These are phyloP conservation scores for Leccinum pellstonianum DNA, from an alignment of 768 basidiomycete species.

Conservation along the genomic window DNA sequence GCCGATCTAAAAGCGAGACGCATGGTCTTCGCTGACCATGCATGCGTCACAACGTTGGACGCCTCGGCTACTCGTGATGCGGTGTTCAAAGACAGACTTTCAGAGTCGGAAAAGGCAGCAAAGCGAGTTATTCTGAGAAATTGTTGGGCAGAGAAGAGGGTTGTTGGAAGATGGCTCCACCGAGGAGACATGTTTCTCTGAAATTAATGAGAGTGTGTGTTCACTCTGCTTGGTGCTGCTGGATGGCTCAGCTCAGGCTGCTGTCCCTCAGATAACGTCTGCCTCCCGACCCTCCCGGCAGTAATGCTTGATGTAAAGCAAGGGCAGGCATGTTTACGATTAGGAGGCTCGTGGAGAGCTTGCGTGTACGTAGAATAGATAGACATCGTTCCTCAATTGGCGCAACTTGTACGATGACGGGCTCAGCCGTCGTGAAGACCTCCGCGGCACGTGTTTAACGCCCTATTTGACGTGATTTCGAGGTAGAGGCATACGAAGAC, in stretches of 20 bases:
- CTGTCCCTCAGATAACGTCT: constrained; percentile 1
- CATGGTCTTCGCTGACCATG: constrained; percentile 39
- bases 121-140: constrained; percentile 29
- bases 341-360: constrained; percentile 5
- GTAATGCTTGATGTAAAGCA: not conserved
- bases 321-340: constrained; percentile 1
- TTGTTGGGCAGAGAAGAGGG: constrained; percentile 28
- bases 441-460: constrained; percentile 21
- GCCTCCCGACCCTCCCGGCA: not conserved
- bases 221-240: constrained; percentile 15
- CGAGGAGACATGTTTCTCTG: constrained; percentile 28
- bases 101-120: constrained; percentile 19
- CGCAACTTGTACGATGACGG: constrained; percentile 5
- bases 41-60: constrained; percentile 39
- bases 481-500: not conserved
- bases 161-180: constrained; percentile 20
- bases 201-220: constrained; percentile 27
- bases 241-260: constrained; percentile 5
- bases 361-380: constrained; percentile 17
- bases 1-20: constrained; percentile 30
- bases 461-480: constrained; percentile 15
- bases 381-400: constrained; percentile 10
- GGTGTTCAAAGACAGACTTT: constrained; percentile 25
- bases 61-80: constrained; percentile 14
- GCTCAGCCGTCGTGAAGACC: constrained; percentile 6